A percentile compares a stretch with the other conserved stretches of the same genome.
Conservation (phyloP, 345 rosid genomes). For the Pugionium cornutum region DNA sequence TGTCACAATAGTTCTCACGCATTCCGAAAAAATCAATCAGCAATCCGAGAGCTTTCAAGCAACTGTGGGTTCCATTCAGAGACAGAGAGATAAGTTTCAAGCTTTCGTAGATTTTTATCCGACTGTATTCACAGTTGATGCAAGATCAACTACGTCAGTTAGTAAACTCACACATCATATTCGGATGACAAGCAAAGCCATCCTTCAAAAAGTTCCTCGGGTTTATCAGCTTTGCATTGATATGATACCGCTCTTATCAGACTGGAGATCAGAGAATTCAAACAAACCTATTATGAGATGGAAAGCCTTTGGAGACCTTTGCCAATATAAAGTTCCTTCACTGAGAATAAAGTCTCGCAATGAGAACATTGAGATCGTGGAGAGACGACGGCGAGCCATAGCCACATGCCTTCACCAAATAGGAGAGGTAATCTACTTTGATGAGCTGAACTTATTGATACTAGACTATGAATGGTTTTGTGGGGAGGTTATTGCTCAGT, state of each 20-base stretch:
- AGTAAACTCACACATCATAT: constrained; percentile 74
- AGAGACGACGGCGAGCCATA: constrained; percentile 69
- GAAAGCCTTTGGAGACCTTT: constrained; percentile 83
- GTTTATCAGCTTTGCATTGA: constrained; percentile 93
- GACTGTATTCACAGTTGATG: constrained; percentile 87
- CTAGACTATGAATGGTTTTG: constrained; percentile 91
- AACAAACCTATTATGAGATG: constrained; percentile 84
- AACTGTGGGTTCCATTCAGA: constrained; percentile 58
- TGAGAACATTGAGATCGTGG: constrained; percentile 62
- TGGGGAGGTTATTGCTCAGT: constrained; percentile 77
- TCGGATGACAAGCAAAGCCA: constrained; percentile 65
- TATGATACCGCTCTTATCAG: constrained; percentile 65
- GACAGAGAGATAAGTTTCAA: constrained; percentile 69
- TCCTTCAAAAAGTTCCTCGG: constrained; percentile 81
- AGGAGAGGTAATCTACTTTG: constrained; percentile 85
- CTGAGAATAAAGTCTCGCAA: constrained; percentile 74
- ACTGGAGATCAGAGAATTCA: constrained; percentile 78
- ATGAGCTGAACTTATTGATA: constrained; percentile 67
- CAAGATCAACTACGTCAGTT: constrained; percentile 82
- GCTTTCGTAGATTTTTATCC: constrained; percentile 81
- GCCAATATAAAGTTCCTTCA: constrained; percentile 78
- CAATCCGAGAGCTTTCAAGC: constrained; percentile 63
- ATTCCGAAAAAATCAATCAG: constrained; percentile 63
- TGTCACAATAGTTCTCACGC: constrained; percentile 78
- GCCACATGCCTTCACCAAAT: constrained; percentile 90